Base-by-base conservation (phyloP, 495 filamentous ascomycete genomes). In the Ascodesmis nigricans region DNA sequence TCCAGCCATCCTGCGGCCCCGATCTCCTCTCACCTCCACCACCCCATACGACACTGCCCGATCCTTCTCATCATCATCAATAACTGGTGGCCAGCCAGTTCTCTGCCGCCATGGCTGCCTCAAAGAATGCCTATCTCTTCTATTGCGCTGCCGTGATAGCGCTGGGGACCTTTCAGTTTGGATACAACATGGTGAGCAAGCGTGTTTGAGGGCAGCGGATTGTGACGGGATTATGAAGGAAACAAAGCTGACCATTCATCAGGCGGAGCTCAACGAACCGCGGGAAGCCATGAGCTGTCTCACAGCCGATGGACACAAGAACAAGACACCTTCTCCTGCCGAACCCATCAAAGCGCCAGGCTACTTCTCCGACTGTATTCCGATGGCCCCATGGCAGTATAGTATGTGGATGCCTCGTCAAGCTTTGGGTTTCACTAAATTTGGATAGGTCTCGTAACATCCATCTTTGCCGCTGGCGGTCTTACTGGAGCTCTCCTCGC, bases 241-340 rank as follows among this genome's bases (percentile, higher is more conserved):
- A 18, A 30, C 36, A 33, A 31, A 39, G 27, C 23, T 33, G 26
- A 24, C 29, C 32, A 26, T 10, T 25, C 10, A 21, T 5, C 50
- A 93, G 83, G 77, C 81, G 36, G 87, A 95, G 53, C 67, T 97
- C 19, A 97, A 97, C 53, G 78, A 87, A 19, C 87, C 87, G 7
- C 72, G 91, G 63, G 68, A 76, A 50, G 78, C 84, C 43, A 71
- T 95, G 37, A 54, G 11, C 40, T 51, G n/a, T 39, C 45, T 25
- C 39, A 48, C 46, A 17, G 47, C 40, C 34, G 23, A 40, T 40
- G n/a, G n/a, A n/a, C n/a, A 53, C 36, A 17, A 54, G 32, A 45
- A 55, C 8, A 41, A 50, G 36, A 39, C 43, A 11, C 31, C 29
- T n/a, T n/a, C n/a, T n/a, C n/a, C n/a, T n/a, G 37, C 36, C 9